Evolutionary conservation across 305 asterid species (phyloP).

Genomic region (Fraxinus angustifolia): DNA sequence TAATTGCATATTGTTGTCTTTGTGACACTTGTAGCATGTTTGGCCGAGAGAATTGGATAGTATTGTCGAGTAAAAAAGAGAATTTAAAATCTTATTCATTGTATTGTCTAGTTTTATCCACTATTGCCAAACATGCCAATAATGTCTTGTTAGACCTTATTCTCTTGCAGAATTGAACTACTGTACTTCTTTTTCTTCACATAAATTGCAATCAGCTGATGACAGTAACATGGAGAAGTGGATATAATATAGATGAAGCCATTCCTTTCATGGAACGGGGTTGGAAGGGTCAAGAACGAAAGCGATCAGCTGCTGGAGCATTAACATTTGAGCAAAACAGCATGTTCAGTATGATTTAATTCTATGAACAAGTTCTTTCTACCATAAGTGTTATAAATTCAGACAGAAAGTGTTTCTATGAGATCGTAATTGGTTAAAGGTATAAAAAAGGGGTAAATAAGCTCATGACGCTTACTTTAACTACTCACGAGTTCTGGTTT

Average conservation of each 20-base stretch:
- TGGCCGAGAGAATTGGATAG: neutral
- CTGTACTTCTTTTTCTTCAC: neutral
- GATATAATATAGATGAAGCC: conserved; percentile 73
- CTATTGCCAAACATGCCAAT: neutral
- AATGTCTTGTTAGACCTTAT: neutral
- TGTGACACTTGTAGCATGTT: neutral
- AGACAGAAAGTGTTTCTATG: neutral
- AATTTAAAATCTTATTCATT: neutral
- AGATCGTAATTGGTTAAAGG: neutral
- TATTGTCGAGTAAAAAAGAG: neutral
- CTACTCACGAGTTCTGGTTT: neutral
- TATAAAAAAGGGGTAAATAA: neutral
- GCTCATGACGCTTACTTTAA: neutral
- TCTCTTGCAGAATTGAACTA: neutral
- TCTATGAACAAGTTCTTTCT: neutral
- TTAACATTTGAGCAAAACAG: conserved; percentile 63
- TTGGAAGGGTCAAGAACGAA: conserved; percentile 32
- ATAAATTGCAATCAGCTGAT: conserved; percentile 43
- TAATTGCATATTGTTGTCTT: neutral
- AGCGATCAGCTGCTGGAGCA: conserved; percentile 70
- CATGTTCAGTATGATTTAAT: conserved; percentile 64
- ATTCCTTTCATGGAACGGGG: conserved; percentile 76
- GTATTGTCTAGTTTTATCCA: neutral
- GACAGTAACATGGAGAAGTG: conserved; percentile 95
- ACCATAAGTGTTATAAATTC: neutral